Evolutionary conservation across 2,329 filamentous ascomycete species (phyloP).

Genomic region (Escovopsis sp.): DNA sequence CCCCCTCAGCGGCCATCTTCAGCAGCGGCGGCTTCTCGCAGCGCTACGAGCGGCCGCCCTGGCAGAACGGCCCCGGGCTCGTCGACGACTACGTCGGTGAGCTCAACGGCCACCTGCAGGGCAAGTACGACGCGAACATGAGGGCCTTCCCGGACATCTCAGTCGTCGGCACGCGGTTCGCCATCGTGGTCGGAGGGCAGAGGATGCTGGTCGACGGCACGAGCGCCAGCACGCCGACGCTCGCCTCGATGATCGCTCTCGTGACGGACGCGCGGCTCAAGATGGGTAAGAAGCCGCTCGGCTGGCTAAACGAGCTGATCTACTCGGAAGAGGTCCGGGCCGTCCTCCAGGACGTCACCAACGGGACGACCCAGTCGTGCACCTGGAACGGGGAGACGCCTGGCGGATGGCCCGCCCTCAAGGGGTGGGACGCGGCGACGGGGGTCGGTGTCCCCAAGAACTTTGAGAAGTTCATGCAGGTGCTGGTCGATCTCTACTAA

Average conservation of each 20-base stretch:
- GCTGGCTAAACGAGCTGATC: constrained; percentile 37
- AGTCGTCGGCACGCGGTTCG: constrained; percentile 43
- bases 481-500: constrained; percentile 13
- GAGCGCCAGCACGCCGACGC: constrained; percentile 37
- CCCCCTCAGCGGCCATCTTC: constrained; percentile 28
- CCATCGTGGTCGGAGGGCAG: constrained; percentile 18
- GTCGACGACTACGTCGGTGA: constrained; percentile 26
- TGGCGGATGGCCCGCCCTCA: constrained; percentile 28
- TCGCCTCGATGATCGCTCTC: constrained; percentile 38
- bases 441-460: constrained; percentile 33
- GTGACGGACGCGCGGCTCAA: constrained; percentile 39
- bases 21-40: constrained; percentile 39
- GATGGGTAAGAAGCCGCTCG: constrained; percentile 32
- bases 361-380: constrained; percentile 27
- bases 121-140: constrained; percentile 29
- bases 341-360: constrained; percentile 26
- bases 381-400: constrained; percentile 17
- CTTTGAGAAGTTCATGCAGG: constrained; percentile 23
- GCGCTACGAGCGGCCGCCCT: constrained; percentile 30
- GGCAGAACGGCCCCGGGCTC: constrained; percentile 24
- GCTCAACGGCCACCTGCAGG: constrained; percentile 27
- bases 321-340: constrained; percentile 25
- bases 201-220: constrained; percentile 24
- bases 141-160: constrained; percentile 37
- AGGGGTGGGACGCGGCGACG: constrained; percentile 34